phyloP scores from a whole-genome alignment of 768 basidiomycete genomes.

The Mycena vitilis region DNA sequence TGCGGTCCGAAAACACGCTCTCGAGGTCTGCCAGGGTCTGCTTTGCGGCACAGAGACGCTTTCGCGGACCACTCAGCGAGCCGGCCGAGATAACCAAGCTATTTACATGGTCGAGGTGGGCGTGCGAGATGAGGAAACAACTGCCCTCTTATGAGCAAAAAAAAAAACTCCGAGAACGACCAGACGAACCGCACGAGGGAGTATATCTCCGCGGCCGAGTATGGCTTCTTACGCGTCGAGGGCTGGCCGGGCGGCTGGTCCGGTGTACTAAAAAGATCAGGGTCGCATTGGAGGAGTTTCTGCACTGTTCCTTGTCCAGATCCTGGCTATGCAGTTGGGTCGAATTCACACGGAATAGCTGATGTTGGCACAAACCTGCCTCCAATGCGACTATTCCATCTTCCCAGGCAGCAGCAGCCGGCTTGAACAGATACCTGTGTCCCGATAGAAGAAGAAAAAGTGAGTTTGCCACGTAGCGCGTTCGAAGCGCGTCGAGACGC shows the following conservation, averaged over 20 bases:
- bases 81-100: constrained; percentile 89
- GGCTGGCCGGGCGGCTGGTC: constrained; percentile 39
- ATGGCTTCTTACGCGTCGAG: constrained; percentile 38
- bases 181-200: constrained; percentile 59
- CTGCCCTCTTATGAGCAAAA: constrained; percentile 49
- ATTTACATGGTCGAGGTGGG: constrained; percentile 91
- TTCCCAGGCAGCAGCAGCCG: constrained; percentile 71
- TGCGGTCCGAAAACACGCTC: constrained; percentile 76
- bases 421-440: constrained; percentile 89
- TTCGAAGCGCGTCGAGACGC: constrained; percentile 22
- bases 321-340: constrained; percentile 56
- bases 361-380: constrained; percentile 69
- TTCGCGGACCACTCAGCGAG: constrained; percentile 69
- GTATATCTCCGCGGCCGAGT: constrained; percentile 63
- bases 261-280: constrained; percentile 61
- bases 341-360: background rate
- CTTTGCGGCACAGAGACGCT: constrained; percentile 70
- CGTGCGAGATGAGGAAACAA: constrained; percentile 88
- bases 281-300: constrained; percentile 66
- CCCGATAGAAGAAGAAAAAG: constrained; percentile 10
- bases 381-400: constrained; percentile 89
- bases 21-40: constrained; percentile 77
- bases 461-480: constrained; percentile 32
- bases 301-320: constrained; percentile 87
- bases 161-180: background rate